A percentile compares a stretch with the other conserved stretches of the same genome.
These are phyloP conservation scores for Aurifilum marmelostoma DNA, from an alignment of 2,329 filamentous ascomycete species.

Conservation along the genomic window DNA sequence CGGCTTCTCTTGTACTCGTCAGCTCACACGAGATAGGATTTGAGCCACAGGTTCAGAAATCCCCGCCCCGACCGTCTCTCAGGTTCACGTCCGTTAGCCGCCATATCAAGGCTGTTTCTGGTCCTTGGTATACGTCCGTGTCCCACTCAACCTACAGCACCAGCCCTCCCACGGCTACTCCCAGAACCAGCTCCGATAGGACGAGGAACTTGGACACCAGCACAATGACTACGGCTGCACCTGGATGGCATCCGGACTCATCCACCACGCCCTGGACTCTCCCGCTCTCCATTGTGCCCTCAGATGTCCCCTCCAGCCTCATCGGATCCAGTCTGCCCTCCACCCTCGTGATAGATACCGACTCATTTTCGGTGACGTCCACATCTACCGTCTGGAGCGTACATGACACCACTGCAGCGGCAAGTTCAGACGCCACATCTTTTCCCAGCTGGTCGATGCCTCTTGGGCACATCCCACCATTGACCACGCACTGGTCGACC, in stretches of 20 bases:
- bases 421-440: neutral
- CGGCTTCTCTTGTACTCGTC: neutral
- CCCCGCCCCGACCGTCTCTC: constrained; percentile 4
- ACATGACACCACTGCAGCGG: neutral
- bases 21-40: neutral
- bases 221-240: neutral
- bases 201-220: neutral
- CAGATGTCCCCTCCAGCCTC: constrained; percentile 17
- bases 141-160: neutral
- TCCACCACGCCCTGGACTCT: constrained; percentile 1
- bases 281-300: constrained; percentile 24
- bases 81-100: neutral
- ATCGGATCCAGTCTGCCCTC: constrained; percentile 18
- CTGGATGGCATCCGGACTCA: neutral
- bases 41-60: constrained; percentile 4
- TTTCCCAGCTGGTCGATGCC: neutral
- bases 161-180: neutral
- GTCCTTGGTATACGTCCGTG: neutral
- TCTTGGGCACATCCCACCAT: neutral
- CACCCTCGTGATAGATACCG: constrained; percentile 23
- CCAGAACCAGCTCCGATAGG: neutral
- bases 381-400: neutral
- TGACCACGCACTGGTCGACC: neutral
- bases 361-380: neutral
- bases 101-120: neutral